phyloP scores from a whole-genome alignment of 257 asterid species.

The Solanum chiquidenum region DNA sequence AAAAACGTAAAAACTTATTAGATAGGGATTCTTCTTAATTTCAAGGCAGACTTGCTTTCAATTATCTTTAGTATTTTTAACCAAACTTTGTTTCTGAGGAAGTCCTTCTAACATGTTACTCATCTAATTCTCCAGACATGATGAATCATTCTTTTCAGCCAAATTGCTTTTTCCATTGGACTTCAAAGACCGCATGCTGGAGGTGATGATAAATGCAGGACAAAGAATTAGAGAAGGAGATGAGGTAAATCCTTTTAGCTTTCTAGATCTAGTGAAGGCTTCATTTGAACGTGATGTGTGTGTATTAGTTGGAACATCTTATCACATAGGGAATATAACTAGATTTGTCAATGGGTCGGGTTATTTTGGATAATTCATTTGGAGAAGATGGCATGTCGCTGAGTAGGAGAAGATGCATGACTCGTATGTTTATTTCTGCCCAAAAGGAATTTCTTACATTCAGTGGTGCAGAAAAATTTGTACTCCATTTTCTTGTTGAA shows the following conservation, averaged over 20 bases:
- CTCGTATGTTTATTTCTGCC: neutral
- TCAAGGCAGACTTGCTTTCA: neutral
- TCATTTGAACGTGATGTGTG: neutral
- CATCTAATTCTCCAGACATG: conserved; percentile 49
- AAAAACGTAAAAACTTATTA: neutral
- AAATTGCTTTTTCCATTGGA: conserved; percentile 96
- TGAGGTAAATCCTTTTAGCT: conserved; percentile 42
- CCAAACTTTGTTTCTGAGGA: neutral
- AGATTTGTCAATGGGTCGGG: neutral
- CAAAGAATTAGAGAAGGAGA: conserved; percentile 76
- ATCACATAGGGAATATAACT: neutral
- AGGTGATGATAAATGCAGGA: conserved; percentile 97
- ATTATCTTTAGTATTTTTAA: neutral
- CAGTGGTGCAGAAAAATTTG: neutral
- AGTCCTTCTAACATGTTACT: neutral
- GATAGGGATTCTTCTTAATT: neutral
- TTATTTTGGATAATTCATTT: neutral
- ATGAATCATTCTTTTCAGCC: conserved; percentile 91
- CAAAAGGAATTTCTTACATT: neutral
- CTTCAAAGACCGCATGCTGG: conserved; percentile 97
- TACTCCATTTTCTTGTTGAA: neutral
- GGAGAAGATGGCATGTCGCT: neutral
- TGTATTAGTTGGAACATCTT: neutral
- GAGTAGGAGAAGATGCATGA: neutral
- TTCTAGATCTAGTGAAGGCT: neutral